phyloP scores from a whole-genome alignment of 441 rosid species.

The Theobroma grandiflorum region DNA sequence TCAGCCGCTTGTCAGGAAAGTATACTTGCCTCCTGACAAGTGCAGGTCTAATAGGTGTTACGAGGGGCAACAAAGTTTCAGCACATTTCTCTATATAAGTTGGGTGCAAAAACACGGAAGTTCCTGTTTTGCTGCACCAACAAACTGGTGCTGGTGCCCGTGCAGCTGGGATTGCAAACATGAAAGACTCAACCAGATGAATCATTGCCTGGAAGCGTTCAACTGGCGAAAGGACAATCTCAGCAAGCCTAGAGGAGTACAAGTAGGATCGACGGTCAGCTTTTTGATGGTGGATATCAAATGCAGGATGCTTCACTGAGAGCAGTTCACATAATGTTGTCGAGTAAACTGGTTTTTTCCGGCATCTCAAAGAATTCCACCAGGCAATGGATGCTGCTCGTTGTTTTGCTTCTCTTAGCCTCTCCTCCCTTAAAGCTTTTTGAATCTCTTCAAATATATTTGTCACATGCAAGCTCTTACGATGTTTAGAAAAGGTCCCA shows the following conservation, averaged over 20 bases:
- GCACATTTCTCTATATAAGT: conserved; percentile 69
- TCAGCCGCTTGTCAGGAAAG: conserved; percentile 96
- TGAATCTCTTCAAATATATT: conserved; percentile 92
- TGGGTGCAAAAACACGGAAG: conserved; percentile 73
- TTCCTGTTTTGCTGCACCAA: conserved; percentile 83
- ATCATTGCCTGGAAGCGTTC: conserved; percentile 87
- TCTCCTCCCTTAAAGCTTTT: conserved; percentile 79
- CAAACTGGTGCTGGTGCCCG: conserved; percentile 81
- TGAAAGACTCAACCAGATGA: conserved; percentile 89
- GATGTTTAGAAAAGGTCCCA: conserved; percentile 42
- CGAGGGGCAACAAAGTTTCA: conserved; percentile 76
- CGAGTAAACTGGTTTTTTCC: conserved; percentile 83
- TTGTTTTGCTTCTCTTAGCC: conserved; percentile 77
- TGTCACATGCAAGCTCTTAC: conserved; percentile 61
- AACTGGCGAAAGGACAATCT: conserved; percentile 86
- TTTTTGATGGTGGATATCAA: conserved; percentile 64
- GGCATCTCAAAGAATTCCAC: conserved; percentile 99
- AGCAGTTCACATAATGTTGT: conserved; percentile 68
- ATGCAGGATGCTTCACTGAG: conserved; percentile 66
- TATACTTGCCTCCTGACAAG: conserved; percentile 95
- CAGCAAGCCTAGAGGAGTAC: conserved; percentile 85
- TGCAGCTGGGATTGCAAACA: conserved; percentile 98
- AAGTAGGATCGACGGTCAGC: conserved; percentile 53
- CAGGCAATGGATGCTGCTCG: conserved; percentile 90
- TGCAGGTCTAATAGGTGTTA: conserved; percentile 95